Base-by-base conservation (phyloP, 495 filamentous ascomycete genomes). In the Penicillium arizonense region DNA sequence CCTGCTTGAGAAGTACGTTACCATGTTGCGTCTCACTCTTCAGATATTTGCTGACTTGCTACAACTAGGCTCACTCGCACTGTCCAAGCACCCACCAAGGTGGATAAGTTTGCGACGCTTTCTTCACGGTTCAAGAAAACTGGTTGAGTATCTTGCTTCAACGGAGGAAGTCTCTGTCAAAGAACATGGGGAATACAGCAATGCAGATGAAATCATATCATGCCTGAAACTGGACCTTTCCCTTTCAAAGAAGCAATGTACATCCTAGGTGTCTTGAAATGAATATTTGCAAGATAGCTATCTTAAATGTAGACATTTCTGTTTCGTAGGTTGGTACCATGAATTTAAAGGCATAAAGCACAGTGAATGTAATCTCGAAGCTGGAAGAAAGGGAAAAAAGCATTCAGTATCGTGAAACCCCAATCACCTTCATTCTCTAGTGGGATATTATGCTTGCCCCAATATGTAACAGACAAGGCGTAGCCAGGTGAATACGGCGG, bases 1-100 rank as follows among this genome's bases (percentile, higher is more conserved):
- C 11, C 63, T 99, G 54, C 68, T 97, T 24, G 91, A 97, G 71
- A 98, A 98, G 90, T 89, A 75, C 54, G 78, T 67, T 40, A 8
- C 9, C 20, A 30, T 26, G 14, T 14, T 30, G 8, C 14, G 14
- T 23, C 13, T 28, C 34, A 40, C 55, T 24, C 20, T 20, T 47
- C n/a, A 24, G 32, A 18, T n/a, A 45, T 44, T 39, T 60, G 47
- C 73, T 83, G 64, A 84, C 67, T n/a, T 33, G n/a, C 32, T 26
- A 4, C 5, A 6, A 42, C 23, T 55, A 88, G 84, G 64, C 77
- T 90, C 49, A 88, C 84, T 6, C 76, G 82, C 43, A 75, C 79
- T 3, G 78, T 88, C 12, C 79, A 84, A 60, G 83, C 73, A 43
- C 77, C 85, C 0, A 70, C 70, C 18, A 77, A 81, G 59, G 72